Conservation (phyloP, 495 filamentous ascomycete species). For the Hyphodiscus hymeniophilus region DNA sequence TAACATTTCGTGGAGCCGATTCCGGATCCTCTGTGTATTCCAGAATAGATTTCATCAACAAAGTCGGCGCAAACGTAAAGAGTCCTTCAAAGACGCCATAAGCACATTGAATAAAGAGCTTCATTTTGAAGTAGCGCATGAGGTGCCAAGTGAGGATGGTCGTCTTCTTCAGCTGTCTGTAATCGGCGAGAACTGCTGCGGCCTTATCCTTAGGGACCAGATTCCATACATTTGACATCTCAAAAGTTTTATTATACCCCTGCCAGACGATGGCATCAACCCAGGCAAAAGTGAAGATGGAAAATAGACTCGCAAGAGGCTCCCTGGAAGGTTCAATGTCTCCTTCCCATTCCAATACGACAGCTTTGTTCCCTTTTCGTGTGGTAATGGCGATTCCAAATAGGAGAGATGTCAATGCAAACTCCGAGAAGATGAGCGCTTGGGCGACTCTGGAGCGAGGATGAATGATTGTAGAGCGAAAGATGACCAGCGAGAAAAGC, state of each 20-base stretch:
- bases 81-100: conserved; percentile 74
- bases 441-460: conserved; percentile 53
- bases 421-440: conserved; percentile 58
- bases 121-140: conserved; percentile 69
- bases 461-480: conserved; percentile 81
- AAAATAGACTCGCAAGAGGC: conserved; percentile 79
- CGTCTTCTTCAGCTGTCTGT: conserved; percentile 79
- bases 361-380: conserved; percentile 84
- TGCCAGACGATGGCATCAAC: conserved; percentile 81
- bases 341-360: conserved; percentile 79
- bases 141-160: conserved; percentile 74
- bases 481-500: conserved; percentile 63
- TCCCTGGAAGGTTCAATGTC: conserved; percentile 78
- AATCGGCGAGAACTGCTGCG: conserved; percentile 65
- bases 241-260: conserved; percentile 81
- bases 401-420: conserved; percentile 64
- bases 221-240: conserved; percentile 86
- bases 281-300: conserved; percentile 84
- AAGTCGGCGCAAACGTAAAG: conserved; percentile 83
- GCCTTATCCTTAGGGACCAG: conserved; percentile 82
- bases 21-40: conserved; percentile 85
- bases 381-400: conserved; percentile 68
- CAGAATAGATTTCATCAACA: conserved; percentile 83
- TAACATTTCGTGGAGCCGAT: conserved; percentile 72
- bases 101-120: conserved; percentile 65